Evolutionary conservation across 2,329 filamentous ascomycete genomes (phyloP), one percentile per base, ranked within the genome.

Genomic region (Beauveria asiatica): DNA sequence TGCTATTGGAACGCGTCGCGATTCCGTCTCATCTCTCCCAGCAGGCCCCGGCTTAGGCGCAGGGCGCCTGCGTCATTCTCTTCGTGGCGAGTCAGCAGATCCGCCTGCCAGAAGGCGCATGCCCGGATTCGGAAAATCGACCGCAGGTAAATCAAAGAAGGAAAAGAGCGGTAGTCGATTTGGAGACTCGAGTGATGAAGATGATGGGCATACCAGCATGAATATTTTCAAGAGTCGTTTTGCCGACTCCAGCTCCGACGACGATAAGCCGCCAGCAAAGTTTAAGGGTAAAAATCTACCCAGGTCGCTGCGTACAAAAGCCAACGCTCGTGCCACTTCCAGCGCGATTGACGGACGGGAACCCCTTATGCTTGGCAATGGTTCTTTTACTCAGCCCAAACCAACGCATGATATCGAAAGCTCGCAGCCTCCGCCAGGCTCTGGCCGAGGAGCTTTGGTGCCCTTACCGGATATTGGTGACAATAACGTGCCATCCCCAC

Each of bases 241-340:
- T 66, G 83, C 77, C 1, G 86, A 90, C 66, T 90, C 88, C 1
- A 90, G 88, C 67, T 87, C 90, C 59, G 86, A 89, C 51, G 78
- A 82, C 19, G 77, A 77, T 30, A 51, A 52, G 30, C 33, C 45
- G 21, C 37, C 27, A 27, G 41, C 51, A 9, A 50, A 49, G 21
- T 33, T 46, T 2, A 52, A 57, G 16, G 51, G 51, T 7, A 52
- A 30, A 19, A 45, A 45, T 16, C 69, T 73, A 50, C 69, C 54
- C 63, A 65, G 53, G 62, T 67, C 55, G 60, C 65, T 64, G 59
- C 70, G 49, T 64, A 64, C 41, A 57, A 62, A 16, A 65, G n/a
- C 57, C 19, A 60, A 46, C 21, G 19, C 21, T 17, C 61, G 46
- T n/a, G 45, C 37, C 19, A 56, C 70, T 11, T 60, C 63, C 19